These are phyloP conservation scores for Plasmodium blacklocki DNA, from an alignment of 169 alveolate species.

Conservation along the genomic window DNA sequence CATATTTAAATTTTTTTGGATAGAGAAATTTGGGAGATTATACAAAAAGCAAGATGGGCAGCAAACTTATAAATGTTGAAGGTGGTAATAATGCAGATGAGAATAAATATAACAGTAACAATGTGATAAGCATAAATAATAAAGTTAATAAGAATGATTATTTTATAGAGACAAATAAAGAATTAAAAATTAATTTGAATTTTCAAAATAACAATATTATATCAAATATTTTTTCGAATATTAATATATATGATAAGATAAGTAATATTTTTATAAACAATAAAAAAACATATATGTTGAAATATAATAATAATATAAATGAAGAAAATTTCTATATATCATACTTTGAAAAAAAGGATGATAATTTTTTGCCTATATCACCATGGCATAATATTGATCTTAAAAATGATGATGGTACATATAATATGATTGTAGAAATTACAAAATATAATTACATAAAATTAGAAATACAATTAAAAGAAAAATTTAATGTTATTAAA, in stretches of 20 bases:
- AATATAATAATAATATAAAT: slow-evolving; percentile 52
- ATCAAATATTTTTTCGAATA: slow-evolving; percentile 63
- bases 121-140: background rate
- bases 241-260: slow-evolving; percentile 28
- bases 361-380: slow-evolving; percentile 33
- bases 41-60: slow-evolving; percentile 19
- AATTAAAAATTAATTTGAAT: slow-evolving; percentile 39
- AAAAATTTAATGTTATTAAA: slow-evolving; percentile 59
- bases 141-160: slow-evolving; percentile 26
- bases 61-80: background rate
- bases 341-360: slow-evolving; percentile 36
- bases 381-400: slow-evolving; percentile 68
- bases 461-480: slow-evolving; percentile 51
- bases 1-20: background rate
- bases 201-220: slow-evolving; percentile 65
- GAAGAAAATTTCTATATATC: slow-evolving; percentile 40
- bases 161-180: slow-evolving; percentile 48
- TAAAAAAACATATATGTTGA: slow-evolving; percentile 45
- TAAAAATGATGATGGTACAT: slow-evolving; percentile 64
- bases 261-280: slow-evolving; percentile 39
- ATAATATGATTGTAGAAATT: slow-evolving; percentile 61
- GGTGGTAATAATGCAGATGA: slow-evolving; percentile 1
- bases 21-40: slow-evolving; percentile 6
- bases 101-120: no score
- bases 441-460: slow-evolving; percentile 63